Base-by-base conservation (phyloP, 345 rosid genomes). In the Moricandia moricandioides region DNA sequence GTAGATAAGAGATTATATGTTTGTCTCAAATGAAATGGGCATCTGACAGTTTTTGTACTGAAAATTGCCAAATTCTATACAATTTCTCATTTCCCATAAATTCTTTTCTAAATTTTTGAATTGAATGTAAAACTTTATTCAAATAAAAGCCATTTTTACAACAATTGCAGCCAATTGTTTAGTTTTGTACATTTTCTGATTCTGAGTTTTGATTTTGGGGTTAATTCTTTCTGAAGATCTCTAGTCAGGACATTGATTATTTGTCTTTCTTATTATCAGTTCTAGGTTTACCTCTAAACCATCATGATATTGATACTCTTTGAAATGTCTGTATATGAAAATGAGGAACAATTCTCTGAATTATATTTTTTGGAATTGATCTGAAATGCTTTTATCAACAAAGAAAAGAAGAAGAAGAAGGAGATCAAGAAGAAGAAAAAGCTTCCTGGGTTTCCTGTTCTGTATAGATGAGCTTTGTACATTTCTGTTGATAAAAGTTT, bases 261-360 rank as follows among this genome's bases (percentile, higher is more conserved):
- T 45, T 45, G 16, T 43, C 9, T 7, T 29, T 11, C 6, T 6
- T 7, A 35, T 4, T 9, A 14, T 16, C 9, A 52, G 10, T 56
- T 56, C 24, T 21, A 55, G 21, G 24, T 64, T 2, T 35, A 40
- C 3, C 1, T 16, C 40, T 55, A 39, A 51, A 54, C 13, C 8
- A 11, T 62, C 52, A 5, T 13, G 43, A 26, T 55, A 39, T 39
- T 39, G 21, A 21, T 37, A 43, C 2, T 14, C 35, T 57, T 57
- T 74, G 5, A 27, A 55, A 39, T 29, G 12, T 40, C 6, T 39
- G 9, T 54, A 40, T 40, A 18, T 43, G 77, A 40, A 56, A 57
- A 13, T n/a, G 59, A 65, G 13, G 51, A 43, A 66, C 35, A 35
- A 66, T 74, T 58, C 60, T 45, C 17, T 66, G 59, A 61, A 43